These are phyloP conservation scores for Phaeosphaeriaceae sp. DNA, from an alignment of 2,329 filamentous ascomycete species.

Conservation along the genomic window DNA sequence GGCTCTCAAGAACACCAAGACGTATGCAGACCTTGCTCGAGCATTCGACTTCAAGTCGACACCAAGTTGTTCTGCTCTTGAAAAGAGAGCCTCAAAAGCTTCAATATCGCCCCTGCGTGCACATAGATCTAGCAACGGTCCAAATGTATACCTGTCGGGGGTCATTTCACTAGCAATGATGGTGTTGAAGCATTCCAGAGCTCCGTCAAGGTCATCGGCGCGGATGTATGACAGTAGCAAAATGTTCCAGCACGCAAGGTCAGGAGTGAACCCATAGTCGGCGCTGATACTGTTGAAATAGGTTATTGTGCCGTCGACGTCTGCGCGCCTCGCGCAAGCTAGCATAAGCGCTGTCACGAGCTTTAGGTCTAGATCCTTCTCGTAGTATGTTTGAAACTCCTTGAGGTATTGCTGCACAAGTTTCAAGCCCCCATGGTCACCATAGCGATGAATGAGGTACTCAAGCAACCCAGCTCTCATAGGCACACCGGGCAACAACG, in stretches of 20 bases:
- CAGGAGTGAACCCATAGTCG: slow-evolving; percentile 65
- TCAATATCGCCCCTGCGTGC: slow-evolving; percentile 77
- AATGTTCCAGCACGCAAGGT: slow-evolving; percentile 75
- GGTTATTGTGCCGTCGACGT: slow-evolving; percentile 65
- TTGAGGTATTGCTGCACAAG: slow-evolving; percentile 44
- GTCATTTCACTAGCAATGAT: slow-evolving; percentile 59
- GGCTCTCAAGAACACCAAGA: slow-evolving; percentile 67
- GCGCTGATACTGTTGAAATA: slow-evolving; percentile 69
- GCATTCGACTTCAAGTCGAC: slow-evolving; percentile 30
- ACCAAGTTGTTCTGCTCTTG: slow-evolving; percentile 63
- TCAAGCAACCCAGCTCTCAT: slow-evolving; percentile 29
- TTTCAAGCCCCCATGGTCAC: slow-evolving; percentile 42
- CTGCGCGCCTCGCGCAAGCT: slow-evolving; percentile 73
- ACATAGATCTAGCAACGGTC: slow-evolving; percentile 76
- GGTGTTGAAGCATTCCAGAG: slow-evolving; percentile 69
- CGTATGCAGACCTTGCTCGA: slow-evolving; percentile 54
- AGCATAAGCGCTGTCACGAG: slow-evolving; percentile 62
- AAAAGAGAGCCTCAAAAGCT: slow-evolving; percentile 71
- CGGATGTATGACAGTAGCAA: slow-evolving; percentile 75
- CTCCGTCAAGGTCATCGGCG: slow-evolving; percentile 71
- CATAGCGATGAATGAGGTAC: slow-evolving; percentile 37
- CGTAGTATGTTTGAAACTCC: slow-evolving; percentile 25
- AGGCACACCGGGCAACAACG: slow-evolving; percentile 28
- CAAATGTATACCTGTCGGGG: slow-evolving; percentile 72
- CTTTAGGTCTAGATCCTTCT: slow-evolving; percentile 15